Evolutionary conservation across 441 rosid genomes (phyloP).

Genomic region (Pelargonium myrrhifolium): DNA sequence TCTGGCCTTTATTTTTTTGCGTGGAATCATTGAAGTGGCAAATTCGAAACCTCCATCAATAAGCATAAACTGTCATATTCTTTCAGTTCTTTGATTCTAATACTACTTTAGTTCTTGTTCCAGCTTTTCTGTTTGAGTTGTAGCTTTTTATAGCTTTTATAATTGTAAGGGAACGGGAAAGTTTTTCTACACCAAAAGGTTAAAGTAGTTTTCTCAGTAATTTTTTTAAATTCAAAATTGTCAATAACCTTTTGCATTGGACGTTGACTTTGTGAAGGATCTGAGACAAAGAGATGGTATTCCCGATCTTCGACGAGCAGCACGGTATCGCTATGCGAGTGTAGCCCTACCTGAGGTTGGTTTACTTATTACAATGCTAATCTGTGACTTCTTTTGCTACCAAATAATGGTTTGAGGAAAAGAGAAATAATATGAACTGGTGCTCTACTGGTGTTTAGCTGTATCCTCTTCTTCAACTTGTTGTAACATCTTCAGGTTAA

Average conservation of each 20-base stretch:
- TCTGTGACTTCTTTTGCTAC: neutral
- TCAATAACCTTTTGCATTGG: conserved; percentile 19
- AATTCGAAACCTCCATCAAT: conserved; percentile 12
- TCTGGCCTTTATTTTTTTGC: conserved; percentile 24
- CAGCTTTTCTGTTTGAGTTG: conserved; percentile 11
- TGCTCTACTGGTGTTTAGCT: conserved; percentile 9
- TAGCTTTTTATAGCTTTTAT: conserved; percentile 12
- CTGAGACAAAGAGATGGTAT: conserved; percentile 81
- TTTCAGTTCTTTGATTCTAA: neutral
- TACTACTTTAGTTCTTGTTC: conserved; percentile 6
- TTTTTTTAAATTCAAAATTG: conserved; percentile 4
- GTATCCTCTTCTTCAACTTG: conserved; percentile 16
- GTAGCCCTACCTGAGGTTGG: conserved; percentile 74
- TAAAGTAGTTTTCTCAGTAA: conserved; percentile 14
- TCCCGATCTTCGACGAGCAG: conserved; percentile 84
- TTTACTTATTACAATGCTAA: conserved; percentile 19
- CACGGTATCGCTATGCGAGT: conserved; percentile 82
- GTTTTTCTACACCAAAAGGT: neutral
- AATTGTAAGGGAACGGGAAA: neutral
- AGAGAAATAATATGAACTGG: neutral
- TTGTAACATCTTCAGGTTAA: conserved; percentile 44
- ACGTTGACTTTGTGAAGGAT: conserved; percentile 36
- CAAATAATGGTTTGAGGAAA: conserved; percentile 9
- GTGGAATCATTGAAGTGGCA: conserved; percentile 6
- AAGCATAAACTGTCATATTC: conserved; percentile 10